A percentile compares a stretch with the other conserved stretches of the same genome.
Evolutionary conservation across 495 filamentous ascomycete species (phyloP).

Genomic region (Aspergillus mulundensis): DNA sequence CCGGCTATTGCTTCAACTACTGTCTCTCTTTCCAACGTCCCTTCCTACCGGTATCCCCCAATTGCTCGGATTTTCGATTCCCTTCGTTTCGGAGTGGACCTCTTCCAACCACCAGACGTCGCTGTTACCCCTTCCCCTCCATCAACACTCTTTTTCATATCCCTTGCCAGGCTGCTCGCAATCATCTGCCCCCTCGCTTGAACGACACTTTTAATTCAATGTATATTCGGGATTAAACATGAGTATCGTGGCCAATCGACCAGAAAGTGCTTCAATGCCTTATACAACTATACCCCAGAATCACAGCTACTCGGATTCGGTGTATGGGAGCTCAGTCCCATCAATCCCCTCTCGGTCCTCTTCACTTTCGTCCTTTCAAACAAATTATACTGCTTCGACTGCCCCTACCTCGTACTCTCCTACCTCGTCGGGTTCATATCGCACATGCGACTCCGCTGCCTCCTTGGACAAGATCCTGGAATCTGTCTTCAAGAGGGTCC

Average conservation of each 20-base stretch:
- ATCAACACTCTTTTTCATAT: slow-evolving; percentile 5
- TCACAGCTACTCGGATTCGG: slow-evolving; percentile 23
- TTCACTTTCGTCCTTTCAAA: slow-evolving; percentile 41
- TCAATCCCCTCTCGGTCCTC: slow-evolving; percentile 34
- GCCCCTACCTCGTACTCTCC: slow-evolving; percentile 38
- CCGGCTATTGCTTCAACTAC: not conserved
- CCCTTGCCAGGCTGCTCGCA: slow-evolving; percentile 9
- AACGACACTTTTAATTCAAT: slow-evolving; percentile 14
- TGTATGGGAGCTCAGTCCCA: slow-evolving; percentile 30
- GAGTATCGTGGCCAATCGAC: slow-evolving; percentile 44
- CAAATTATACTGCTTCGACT: slow-evolving; percentile 38
- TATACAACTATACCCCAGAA: slow-evolving; percentile 25
- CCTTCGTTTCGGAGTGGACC: slow-evolving; percentile 1
- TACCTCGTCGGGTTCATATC: slow-evolving; percentile 33
- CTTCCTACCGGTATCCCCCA: not conserved
- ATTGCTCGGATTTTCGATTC: not conserved
- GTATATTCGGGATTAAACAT: slow-evolving; percentile 22
- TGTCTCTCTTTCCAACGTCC: not conserved
- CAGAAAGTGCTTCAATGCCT: slow-evolving; percentile 33
- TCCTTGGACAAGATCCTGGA: slow-evolving; percentile 33
- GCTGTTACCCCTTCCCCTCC: slow-evolving; percentile 2
- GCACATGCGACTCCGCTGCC: slow-evolving; percentile 35
- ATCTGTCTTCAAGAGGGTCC: slow-evolving; percentile 47
- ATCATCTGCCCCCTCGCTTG: not conserved
- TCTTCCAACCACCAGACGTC: not conserved